Base-by-base conservation (phyloP, 2,329 filamentous ascomycete species). In the Akanthomyces dipterigenus region DNA sequence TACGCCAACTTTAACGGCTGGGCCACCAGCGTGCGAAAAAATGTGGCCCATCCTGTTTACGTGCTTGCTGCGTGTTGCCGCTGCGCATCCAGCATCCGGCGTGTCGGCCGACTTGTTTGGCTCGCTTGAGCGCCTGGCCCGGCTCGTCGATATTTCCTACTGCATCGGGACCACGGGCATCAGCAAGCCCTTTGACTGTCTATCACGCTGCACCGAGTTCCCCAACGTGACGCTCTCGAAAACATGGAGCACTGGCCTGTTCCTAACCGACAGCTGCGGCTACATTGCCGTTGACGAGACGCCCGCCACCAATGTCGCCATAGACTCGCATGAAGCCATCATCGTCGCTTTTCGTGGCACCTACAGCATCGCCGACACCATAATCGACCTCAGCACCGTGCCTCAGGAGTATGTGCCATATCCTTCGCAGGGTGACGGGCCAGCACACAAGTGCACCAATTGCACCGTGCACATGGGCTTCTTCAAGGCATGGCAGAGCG, bases 401-500 rank as follows among this genome's bases (percentile, higher is more conserved):
- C 93, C 92, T 14, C 93, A 98, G 73, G 85, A 90, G 72, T 99
- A 98, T 70, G 84, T 92, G 1, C 93, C 95, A 0, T 99, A 97
- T 71, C 89, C 90, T 1, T 79, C 80, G 0, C 77, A 79, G 45
- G 72, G 71, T 20, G 70, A 71, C 8, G 66, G 69, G 36, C 67
- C 70, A 7, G 71, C 77, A 43, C 78, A 82, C 26, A 82, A 80
- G 66, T 99, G 95, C 74, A 73, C 78, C 7, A 93, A 96, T 72
- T 99, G 95, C 73, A 96, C 90, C 5, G 93, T 98, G 1, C 95
- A 99, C 72, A 87, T 86, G 63, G 95, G 95, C 20, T 99, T 99
- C 74, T 84, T 95, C 70, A 80, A 83, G 18, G 93, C 91, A 0
- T 99, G 95, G 93, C 78, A 82, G 55, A 86, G 87, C 69, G 90